These are phyloP conservation scores for Podospora appendiculata DNA, from an alignment of 495 filamentous ascomycete species.

Conservation along the genomic window DNA sequence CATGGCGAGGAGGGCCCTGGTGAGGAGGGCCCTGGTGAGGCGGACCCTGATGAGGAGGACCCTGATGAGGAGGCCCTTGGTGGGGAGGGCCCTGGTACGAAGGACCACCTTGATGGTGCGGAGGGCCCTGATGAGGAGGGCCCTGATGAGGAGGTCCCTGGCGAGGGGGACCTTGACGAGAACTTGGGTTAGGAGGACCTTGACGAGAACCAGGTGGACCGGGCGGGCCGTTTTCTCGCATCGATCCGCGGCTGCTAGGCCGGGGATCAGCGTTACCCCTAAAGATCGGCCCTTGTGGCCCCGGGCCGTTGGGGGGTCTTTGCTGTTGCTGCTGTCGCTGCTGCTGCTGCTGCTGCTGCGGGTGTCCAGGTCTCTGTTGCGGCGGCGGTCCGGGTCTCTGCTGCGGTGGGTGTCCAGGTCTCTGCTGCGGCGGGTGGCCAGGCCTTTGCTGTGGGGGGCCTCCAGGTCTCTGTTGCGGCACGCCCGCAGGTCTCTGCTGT, in stretches of 20 bases:
- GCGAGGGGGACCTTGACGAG: neutral
- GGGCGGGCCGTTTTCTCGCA: conserved; percentile 4
- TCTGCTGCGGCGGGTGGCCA: neutral
- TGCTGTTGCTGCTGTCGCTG: neutral
- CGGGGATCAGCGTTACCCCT: conserved; percentile 16
- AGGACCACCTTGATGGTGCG: too few species aligned
- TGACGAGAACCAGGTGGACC: neutral
- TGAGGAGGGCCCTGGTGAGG: too few species aligned
- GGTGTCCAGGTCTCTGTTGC: neutral
- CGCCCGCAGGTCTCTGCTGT: neutral
- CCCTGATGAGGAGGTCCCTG: conserved; percentile 16
- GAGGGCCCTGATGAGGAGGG: conserved; percentile 16
- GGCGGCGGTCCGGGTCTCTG: neutral
- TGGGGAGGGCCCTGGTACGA: too few species aligned
- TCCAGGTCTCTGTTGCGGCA: neutral
- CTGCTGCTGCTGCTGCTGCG: neutral
- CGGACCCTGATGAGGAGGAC: too few species aligned
- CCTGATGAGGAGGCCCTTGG: too few species aligned
- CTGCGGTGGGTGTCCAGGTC: neutral
- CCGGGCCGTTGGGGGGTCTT: neutral
- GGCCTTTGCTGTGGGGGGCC: too few species aligned
- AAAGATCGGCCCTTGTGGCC: conserved; percentile 10
- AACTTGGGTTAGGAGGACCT: neutral
- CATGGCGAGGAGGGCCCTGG: too few species aligned
- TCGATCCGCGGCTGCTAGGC: conserved; percentile 12